Evolutionary conservation across 140 eudicot species (phyloP).

Genomic region (Stevia rebaudiana): DNA sequence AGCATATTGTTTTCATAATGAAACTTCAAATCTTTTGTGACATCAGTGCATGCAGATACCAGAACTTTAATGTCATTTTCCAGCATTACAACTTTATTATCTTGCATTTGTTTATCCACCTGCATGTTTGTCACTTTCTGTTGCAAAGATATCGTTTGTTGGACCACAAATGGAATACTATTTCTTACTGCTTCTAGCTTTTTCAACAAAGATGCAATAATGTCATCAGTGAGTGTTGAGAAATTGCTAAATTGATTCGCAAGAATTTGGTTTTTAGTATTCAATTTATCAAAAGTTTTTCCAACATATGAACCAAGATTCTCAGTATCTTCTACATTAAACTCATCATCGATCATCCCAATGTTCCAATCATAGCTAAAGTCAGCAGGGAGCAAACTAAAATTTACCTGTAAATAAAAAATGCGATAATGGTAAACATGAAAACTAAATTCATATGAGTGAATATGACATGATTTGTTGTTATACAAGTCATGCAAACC

Average conservation of each 20-base stretch:
- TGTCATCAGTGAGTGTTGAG: constrained; percentile 48
- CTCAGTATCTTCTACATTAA: constrained; percentile 45
- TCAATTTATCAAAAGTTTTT: constrained; percentile 45
- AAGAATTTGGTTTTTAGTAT: constrained; percentile 41
- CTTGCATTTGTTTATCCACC: constrained; percentile 33
- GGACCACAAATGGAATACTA: constrained; percentile 28
- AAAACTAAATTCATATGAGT: neutral
- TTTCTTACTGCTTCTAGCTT: constrained; percentile 40
- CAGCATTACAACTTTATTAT: constrained; percentile 31
- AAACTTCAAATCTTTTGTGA: constrained; percentile 35
- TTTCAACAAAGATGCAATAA: constrained; percentile 41
- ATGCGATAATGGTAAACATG: constrained; percentile 5
- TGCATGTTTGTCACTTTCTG: constrained; percentile 38
- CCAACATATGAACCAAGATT: constrained; percentile 35
- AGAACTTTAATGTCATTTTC: constrained; percentile 39
- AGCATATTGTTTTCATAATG: constrained; percentile 23
- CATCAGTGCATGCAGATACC: constrained; percentile 50
- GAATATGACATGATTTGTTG: constrained; percentile 5
- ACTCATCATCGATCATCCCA: constrained; percentile 34
- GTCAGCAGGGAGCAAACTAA: constrained; percentile 26
- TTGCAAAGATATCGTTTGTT: constrained; percentile 38
- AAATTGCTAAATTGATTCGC: constrained; percentile 42
- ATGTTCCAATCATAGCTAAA: constrained; percentile 25
- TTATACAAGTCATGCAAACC: constrained; percentile 3
- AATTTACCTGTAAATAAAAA: constrained; percentile 51